A percentile compares a stretch with the other conserved stretches of the same genome.
These are phyloP conservation scores for Fusarium sp. DNA, from an alignment of 2,329 filamentous ascomycete genomes.

Conservation along the genomic window DNA sequence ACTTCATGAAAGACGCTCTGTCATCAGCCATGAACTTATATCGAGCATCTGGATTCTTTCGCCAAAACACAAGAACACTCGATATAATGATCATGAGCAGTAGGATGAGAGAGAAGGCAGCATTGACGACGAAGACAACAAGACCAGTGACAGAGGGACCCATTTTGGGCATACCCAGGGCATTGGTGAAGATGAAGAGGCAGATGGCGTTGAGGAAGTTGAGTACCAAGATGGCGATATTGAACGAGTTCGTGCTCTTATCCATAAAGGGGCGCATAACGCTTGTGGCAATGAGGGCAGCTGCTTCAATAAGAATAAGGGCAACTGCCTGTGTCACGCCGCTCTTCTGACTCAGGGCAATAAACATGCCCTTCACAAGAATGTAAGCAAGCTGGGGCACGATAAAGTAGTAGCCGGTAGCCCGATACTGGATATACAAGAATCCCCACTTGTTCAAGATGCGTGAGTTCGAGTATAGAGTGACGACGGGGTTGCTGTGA, in stretches of 20 bases:
- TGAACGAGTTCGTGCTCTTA: constrained; percentile 96
- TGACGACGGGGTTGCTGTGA: constrained; percentile 96
- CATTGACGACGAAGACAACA: constrained; percentile 89
- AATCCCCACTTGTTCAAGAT: constrained; percentile 98
- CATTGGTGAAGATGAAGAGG: constrained; percentile 86
- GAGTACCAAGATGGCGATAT: constrained; percentile 88
- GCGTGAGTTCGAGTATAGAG: constrained; percentile 91
- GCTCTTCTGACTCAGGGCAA: constrained; percentile 81
- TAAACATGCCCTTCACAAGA: constrained; percentile 87
- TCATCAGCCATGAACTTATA: constrained; percentile 98
- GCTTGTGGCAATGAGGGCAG: constrained; percentile 79
- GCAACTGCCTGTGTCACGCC: constrained; percentile 84
- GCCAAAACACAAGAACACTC: constrained; percentile 76
- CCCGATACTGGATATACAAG: constrained; percentile 95
- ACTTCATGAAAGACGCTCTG: constrained; percentile 97
- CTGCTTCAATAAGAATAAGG: constrained; percentile 84
- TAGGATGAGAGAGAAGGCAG: constrained; percentile 83
- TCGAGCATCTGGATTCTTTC: constrained; percentile 94
- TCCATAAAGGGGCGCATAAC: constrained; percentile 96
- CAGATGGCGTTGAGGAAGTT: constrained; percentile 94
- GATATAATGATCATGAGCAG: constrained; percentile 80
- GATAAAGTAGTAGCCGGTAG: constrained; percentile 95
- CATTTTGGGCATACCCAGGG: constrained; percentile 85
- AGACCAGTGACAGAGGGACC: constrained; percentile 91
- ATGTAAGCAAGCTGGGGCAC: constrained; percentile 82